Conservation (phyloP, 2,329 filamentous ascomycete species). For the Cercospora beticola region DNA sequence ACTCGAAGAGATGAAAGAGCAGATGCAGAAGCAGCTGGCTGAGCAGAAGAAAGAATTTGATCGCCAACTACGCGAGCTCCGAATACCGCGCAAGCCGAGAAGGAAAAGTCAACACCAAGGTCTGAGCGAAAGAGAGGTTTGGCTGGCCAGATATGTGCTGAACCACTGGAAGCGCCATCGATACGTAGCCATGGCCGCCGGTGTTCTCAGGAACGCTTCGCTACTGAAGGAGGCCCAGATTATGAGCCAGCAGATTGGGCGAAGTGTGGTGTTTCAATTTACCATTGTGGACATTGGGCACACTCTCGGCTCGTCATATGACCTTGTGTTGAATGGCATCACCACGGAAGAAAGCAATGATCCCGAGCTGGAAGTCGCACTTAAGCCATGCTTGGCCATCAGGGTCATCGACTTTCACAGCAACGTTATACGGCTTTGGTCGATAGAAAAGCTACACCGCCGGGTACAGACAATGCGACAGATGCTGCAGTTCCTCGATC, state of each 20-base stretch:
- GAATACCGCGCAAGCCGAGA: conserved; percentile 36
- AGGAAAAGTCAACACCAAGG: conserved; percentile 26
- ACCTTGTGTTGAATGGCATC: conserved; percentile 90
- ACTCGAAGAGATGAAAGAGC: conserved; percentile 73
- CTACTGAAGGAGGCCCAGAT: conserved; percentile 93
- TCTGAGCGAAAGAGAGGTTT: conserved; percentile 71
- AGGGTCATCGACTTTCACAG: conserved; percentile 89
- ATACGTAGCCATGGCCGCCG: conserved; percentile 92
- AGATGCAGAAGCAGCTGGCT: conserved; percentile 84
- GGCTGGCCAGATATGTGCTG: conserved; percentile 64
- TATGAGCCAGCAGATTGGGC: conserved; percentile 95
- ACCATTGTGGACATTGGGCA: conserved; percentile 87
- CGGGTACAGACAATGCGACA: conserved; percentile 91
- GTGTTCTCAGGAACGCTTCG: conserved; percentile 82
- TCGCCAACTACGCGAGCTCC: conserved; percentile 75
- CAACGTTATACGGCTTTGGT: conserved; percentile 87
- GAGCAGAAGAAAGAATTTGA: conserved; percentile 83
- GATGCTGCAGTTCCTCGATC: conserved; percentile 93
- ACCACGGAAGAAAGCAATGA: conserved; percentile 81
- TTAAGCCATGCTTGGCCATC: conserved; percentile 87
- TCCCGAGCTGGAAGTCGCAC: conserved; percentile 65
- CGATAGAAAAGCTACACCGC: conserved; percentile 83
- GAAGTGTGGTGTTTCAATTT: conserved; percentile 92
- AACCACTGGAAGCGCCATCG: conserved; percentile 78
- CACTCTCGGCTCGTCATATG: conserved; percentile 87